These are phyloP conservation scores for Theobroma cacao DNA, from an alignment of 345 rosid genomes.

Conservation along the genomic window DNA sequence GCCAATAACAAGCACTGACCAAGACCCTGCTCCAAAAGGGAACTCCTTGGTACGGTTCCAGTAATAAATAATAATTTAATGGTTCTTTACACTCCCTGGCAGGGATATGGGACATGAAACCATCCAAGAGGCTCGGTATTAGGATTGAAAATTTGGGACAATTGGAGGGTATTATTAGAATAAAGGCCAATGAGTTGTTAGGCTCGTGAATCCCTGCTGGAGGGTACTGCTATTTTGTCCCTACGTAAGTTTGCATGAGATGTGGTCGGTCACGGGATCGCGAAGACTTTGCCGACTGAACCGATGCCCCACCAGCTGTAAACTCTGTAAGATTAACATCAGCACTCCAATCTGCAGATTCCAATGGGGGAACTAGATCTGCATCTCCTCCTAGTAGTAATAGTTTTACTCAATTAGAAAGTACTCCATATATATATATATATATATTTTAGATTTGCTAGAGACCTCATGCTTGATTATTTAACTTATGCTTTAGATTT, in stretches of 20 bases:
- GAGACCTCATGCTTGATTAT: not conserved
- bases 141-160: not conserved
- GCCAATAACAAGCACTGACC: not conserved
- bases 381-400: not conserved
- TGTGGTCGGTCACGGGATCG: slow-evolving; percentile 48
- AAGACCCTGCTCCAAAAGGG: not conserved
- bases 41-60: no score
- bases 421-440: not conserved
- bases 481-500: not conserved
- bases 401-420: no score
- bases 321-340: not conserved
- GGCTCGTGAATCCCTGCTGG: slow-evolving; percentile 21
- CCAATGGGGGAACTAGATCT: not conserved
- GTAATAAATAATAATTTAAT: no score
- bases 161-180: slow-evolving; percentile 5
- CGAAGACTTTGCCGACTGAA: not conserved
- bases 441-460: not conserved
- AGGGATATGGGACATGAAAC: no score
- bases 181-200: not conserved
- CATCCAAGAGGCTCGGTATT: not conserved
- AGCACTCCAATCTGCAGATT: not conserved
- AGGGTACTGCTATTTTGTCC: not conserved
- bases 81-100: no score
- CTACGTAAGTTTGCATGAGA: slow-evolving; percentile 21
- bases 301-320: slow-evolving; percentile 7